Conservation (phyloP, 345 rosid genomes). For the Gossypium herbaceum region DNA sequence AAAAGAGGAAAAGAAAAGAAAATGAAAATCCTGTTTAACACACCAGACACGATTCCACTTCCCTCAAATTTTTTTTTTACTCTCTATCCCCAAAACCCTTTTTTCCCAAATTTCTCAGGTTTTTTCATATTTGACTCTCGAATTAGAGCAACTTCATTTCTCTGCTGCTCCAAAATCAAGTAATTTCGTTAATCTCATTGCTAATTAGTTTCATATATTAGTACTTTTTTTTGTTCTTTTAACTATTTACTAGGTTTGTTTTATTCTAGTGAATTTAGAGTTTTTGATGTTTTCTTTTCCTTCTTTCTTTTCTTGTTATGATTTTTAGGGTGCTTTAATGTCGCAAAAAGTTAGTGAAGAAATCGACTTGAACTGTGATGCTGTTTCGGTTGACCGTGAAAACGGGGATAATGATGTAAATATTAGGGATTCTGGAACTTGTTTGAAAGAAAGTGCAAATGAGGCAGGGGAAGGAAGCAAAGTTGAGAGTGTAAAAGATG, state of each 20-base stretch:
- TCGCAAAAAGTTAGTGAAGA: conserved; percentile 23
- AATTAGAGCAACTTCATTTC: no score
- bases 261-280: neutral
- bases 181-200: neutral
- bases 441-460: conserved; percentile 13
- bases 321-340: conserved; percentile 28
- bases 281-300: neutral
- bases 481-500: conserved; percentile 2
- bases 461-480: conserved; percentile 4
- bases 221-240: neutral
- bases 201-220: neutral
- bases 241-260: neutral
- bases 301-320: neutral
- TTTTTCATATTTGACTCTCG: no score
- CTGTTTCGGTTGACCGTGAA: conserved; percentile 22
- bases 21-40: no score
- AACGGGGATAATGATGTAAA: conserved; percentile 17
- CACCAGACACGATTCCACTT: no score
- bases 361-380: conserved; percentile 42
- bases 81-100: no score
- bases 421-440: neutral
- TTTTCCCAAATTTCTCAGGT: no score
- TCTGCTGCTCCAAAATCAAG: no score
- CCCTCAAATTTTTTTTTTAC: no score
- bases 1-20: no score